phyloP scores from a whole-genome alignment of 2,329 filamentous ascomycete genomes.

The Claviceps sorghi region DNA sequence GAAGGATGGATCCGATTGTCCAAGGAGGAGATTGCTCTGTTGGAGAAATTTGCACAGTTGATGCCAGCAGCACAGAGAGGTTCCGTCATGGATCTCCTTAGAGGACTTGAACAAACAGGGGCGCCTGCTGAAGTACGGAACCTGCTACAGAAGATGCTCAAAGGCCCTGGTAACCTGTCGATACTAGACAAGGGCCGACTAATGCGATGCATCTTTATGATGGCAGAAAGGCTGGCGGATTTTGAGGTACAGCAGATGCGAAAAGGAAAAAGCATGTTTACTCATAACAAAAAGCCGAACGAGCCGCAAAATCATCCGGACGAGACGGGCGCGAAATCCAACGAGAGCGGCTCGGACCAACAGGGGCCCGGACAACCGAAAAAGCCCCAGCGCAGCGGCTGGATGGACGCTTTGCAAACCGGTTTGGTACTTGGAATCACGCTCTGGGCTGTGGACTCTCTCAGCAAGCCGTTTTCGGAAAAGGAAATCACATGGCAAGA shows the following conservation, averaged over 20 bases:
- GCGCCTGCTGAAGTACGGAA: slow-evolving; percentile 54
- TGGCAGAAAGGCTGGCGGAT: slow-evolving; percentile 21
- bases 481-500: slow-evolving; percentile 96
- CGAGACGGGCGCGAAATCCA: slow-evolving; percentile 8
- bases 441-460: slow-evolving; percentile 28
- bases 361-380: slow-evolving; percentile 19
- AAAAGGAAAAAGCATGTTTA: slow-evolving; percentile 10
- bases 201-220: slow-evolving; percentile 22
- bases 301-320: slow-evolving; percentile 7
- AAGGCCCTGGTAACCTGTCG: slow-evolving; percentile 38
- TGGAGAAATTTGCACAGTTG: slow-evolving; percentile 46
- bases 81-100: slow-evolving; percentile 44
- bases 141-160: slow-evolving; percentile 36
- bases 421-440: slow-evolving; percentile 37
- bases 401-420: slow-evolving; percentile 22
- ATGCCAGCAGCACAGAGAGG: slow-evolving; percentile 49
- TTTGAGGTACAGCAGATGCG: slow-evolving; percentile 12
- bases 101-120: slow-evolving; percentile 50
- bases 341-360: slow-evolving; percentile 13
- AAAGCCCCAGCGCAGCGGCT: slow-evolving; percentile 20
- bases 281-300: slow-evolving; percentile 12
- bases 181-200: slow-evolving; percentile 24
- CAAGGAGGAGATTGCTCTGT: slow-evolving; percentile 31
- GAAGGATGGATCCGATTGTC: slow-evolving; percentile 33
- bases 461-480: slow-evolving; percentile 29